Conservation (phyloP, 2,329 filamentous ascomycete genomes). For the Ophiostoma quercus region DNA sequence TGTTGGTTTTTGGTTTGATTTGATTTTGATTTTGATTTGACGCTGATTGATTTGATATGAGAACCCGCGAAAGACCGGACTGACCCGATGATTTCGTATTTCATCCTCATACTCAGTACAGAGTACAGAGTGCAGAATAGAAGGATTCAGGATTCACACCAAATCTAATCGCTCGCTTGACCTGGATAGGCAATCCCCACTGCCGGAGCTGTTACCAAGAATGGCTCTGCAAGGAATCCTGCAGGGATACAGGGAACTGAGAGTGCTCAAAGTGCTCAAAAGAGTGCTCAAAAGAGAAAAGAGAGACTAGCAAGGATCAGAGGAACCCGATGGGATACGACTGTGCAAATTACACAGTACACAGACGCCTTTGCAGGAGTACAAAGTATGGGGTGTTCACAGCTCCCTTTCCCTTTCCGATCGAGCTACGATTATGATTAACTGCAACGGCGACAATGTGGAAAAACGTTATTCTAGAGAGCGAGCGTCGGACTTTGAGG, state of each 20-base stretch:
- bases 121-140: background rate
- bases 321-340: constrained; percentile 3
- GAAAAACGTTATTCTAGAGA: background rate
- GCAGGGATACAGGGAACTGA: background rate
- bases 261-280: background rate
- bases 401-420: constrained; percentile 6
- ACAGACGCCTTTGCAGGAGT: no score
- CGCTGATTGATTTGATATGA: background rate
- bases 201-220: constrained; percentile 12
- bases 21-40: background rate
- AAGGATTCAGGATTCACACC: background rate
- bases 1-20: background rate
- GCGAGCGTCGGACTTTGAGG: no score
- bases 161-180: constrained; percentile 1
- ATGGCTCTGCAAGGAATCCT: background rate
- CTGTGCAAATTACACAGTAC: background rate
- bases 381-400: background rate
- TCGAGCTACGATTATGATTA: constrained; percentile 1
- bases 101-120: background rate
- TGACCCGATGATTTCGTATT: background rate
- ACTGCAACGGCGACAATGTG: background rate
- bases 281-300: background rate
- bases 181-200: background rate
- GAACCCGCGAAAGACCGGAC: background rate
- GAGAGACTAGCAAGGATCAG: background rate